Percentiles rank a stretch among this genome's conserved stretches.
phyloP scores from a whole-genome alignment of 768 basidiomycete genomes.

The Boletus eberwhitei region DNA sequence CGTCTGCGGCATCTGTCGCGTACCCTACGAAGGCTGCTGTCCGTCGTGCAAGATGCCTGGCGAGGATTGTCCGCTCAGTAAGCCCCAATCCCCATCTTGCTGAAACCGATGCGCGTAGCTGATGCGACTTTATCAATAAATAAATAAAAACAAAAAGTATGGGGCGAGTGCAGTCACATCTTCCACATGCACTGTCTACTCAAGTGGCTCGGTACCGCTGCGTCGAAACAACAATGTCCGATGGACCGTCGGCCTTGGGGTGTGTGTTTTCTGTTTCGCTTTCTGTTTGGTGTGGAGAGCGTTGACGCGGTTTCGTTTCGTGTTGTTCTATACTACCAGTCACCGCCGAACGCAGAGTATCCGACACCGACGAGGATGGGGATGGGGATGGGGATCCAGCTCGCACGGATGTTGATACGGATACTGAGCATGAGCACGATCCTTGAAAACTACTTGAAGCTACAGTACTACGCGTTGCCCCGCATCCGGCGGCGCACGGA shows the following conservation, averaged over 20 bases:
- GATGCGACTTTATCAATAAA: not conserved
- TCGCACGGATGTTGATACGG: not conserved
- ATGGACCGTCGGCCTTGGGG: constrained; percentile 96
- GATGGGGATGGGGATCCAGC: not conserved
- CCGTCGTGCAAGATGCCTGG: constrained; percentile 96
- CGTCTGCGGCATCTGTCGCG: constrained; percentile 85
- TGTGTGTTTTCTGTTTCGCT: constrained; percentile 36
- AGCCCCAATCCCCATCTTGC: not conserved
- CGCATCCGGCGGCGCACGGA: not conserved
- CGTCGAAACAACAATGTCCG: constrained; percentile 96
- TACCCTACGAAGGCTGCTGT: constrained; percentile 92
- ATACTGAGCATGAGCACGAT: not conserved
- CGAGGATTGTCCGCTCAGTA: constrained; percentile 87
- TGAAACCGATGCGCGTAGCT: not conserved
- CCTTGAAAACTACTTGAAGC: not conserved
- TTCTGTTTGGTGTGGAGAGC: not conserved
- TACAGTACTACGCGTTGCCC: too few species aligned
- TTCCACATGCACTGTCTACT: constrained; percentile 99
- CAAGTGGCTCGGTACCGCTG: constrained; percentile 89
- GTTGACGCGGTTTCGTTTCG: not conserved
- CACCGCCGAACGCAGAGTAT: constrained; percentile 54
- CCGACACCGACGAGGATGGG: not conserved
- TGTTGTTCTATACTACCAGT: constrained; percentile 30
- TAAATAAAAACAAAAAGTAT: constrained; percentile 53
- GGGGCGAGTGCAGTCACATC: constrained; percentile 96